Evolutionary conservation across 2,329 filamentous ascomycete species (phyloP).

Genomic region (Hypoxylon sp.): DNA sequence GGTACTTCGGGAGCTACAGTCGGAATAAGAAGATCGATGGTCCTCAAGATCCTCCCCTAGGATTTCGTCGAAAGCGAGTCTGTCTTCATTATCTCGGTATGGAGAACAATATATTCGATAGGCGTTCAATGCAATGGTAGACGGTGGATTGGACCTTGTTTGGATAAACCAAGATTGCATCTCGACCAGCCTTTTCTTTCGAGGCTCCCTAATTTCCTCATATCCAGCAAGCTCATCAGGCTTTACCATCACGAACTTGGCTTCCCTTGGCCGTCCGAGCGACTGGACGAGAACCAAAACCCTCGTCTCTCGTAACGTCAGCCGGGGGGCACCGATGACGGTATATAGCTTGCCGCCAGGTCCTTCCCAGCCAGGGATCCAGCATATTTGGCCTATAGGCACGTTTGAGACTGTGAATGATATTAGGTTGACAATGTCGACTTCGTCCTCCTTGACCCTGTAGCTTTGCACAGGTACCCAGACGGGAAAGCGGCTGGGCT

Average conservation of each 20-base stretch:
- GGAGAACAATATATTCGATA: constrained; percentile 29
- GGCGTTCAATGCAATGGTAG: neutral
- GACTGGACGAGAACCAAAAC: constrained; percentile 33
- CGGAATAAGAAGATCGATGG: constrained; percentile 5
- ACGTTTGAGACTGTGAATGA: constrained; percentile 29
- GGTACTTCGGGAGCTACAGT: constrained; percentile 20
- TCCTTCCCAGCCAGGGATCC: constrained; percentile 45
- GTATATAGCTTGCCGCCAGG: constrained; percentile 44
- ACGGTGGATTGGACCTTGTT: constrained; percentile 3
- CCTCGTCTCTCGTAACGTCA: constrained; percentile 14
- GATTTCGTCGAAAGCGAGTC: constrained; percentile 20
- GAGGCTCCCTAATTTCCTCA: constrained; percentile 16
- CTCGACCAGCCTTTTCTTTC: constrained; percentile 38
- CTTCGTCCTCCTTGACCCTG: constrained; percentile 22
- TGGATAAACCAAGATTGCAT: constrained; percentile 36
- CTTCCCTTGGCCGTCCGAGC: constrained; percentile 22
- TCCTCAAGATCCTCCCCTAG: constrained; percentile 22
- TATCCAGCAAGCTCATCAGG: constrained; percentile 24
- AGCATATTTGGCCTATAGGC: constrained; percentile 44
- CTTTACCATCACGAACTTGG: constrained; percentile 25
- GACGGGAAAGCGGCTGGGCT: constrained; percentile 36
- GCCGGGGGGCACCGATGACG: constrained; percentile 43
- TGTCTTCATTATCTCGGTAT: constrained; percentile 5
- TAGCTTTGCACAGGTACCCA: constrained; percentile 44
- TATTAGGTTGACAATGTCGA: constrained; percentile 42